Conservation (phyloP, 192 early-diverging fungal genomes). For the Coemansia sp. region DNA sequence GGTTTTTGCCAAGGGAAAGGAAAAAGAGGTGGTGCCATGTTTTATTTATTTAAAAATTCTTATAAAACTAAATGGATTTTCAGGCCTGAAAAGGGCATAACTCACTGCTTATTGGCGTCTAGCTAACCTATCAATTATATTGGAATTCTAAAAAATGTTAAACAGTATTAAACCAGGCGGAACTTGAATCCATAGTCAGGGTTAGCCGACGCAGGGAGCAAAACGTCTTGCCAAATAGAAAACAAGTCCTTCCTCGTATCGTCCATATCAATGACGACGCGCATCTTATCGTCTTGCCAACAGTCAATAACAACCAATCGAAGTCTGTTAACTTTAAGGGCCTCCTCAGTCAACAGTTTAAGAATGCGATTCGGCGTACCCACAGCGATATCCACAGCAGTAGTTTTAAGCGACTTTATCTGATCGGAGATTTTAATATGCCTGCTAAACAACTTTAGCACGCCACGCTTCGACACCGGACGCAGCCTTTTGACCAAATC, state of each 20-base stretch:
- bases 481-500: constrained; percentile 45
- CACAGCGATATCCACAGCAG: constrained; percentile 35
- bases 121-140: too few species aligned
- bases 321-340: constrained; percentile 38
- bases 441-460: constrained; percentile 50
- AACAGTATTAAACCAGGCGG: constrained; percentile 21
- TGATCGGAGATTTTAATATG: constrained; percentile 50
- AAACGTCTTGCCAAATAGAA: constrained; percentile 46
- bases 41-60: too few species aligned
- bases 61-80: too few species aligned
- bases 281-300: constrained; percentile 55
- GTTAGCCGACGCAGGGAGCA: constrained; percentile 38
- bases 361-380: constrained; percentile 53
- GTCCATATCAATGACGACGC: constrained; percentile 53
- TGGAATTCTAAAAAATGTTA: not conserved
- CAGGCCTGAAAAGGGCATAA: too few species aligned
- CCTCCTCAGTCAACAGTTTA: constrained; percentile 32
- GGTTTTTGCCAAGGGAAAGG: too few species aligned
- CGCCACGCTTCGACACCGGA: constrained; percentile 20
- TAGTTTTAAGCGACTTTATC: constrained; percentile 20
- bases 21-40: too few species aligned
- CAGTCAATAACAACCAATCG: constrained; percentile 50
- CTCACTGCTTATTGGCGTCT: too few species aligned
- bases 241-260: constrained; percentile 48
- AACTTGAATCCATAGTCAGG: constrained; percentile 44